Base-by-base conservation (phyloP, 192 early-diverging fungal species). In the Coemansia biformis region DNA sequence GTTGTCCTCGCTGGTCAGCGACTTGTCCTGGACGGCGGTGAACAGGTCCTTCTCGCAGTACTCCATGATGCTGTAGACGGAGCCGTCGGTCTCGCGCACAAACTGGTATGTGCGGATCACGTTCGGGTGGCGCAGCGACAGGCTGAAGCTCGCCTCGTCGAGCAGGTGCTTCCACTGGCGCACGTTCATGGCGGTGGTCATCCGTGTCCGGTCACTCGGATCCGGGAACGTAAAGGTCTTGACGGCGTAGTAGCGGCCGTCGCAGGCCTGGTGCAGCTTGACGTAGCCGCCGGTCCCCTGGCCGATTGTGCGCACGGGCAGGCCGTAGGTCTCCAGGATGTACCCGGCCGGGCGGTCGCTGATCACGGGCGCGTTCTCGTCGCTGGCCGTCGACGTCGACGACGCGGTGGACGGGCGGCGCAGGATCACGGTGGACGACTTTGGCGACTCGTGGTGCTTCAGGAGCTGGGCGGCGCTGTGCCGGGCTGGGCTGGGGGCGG, bases 1-100 rank as follows among this genome's bases (percentile, higher is more conserved):
- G 48, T 90, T 82, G 46, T 92, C 88, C 21, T 77, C 74, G 1
- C 78, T 70, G 5, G 79, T 79, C 80, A 96, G 77, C 38, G 72
- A 38, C 16, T 86, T 86, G 11, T 71, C 76, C 70, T 87, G 85
- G 9, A 98, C 92, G 0, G 84, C 67, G 1, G 77, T 78, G 50
- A 86, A 98, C 57, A 98, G 61, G 56, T 98, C 94, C 36, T 83
- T 85, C 43, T 85, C 84, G 43, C 86, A 88, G 78, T 88, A 95
- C 74, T 98, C 94, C 91, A 89, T 87, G 39, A 88, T 81, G 62
- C 84, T 77, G 56, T 83, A 88, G 40, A 80, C 81, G 19, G 61
- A 67, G 38, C 74, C 67, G 46, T 78, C 70, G 22, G 72, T 60
- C 57, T 87, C 85, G 50, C 81, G 73, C 42, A 89, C 77, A 52